Evolutionary conservation across 192 early-diverging fungal genomes (phyloP).

Genomic region (Backusella sp.): DNA sequence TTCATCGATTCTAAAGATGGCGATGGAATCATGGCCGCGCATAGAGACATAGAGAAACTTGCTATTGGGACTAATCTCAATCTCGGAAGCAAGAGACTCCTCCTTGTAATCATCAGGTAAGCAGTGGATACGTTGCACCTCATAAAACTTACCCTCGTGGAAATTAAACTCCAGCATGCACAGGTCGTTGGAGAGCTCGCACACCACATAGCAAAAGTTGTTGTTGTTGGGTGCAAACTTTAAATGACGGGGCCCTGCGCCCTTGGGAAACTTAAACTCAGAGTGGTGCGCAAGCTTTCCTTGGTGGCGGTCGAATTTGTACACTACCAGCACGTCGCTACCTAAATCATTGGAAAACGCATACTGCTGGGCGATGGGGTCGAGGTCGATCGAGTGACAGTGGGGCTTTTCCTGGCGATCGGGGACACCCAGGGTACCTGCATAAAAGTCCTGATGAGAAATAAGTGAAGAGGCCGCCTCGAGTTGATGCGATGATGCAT

Average conservation of each 20-base stretch:
- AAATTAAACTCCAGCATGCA: slow-evolving; percentile 35
- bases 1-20: slow-evolving; percentile 28
- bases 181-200: slow-evolving; percentile 31
- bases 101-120: slow-evolving; percentile 27
- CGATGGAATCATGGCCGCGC: slow-evolving; percentile 33
- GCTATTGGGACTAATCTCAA: slow-evolving; percentile 28
- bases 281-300: neutral
- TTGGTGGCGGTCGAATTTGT: slow-evolving; percentile 10
- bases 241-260: slow-evolving; percentile 36
- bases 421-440: slow-evolving; percentile 12
- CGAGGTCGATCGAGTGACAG: slow-evolving; percentile 31
- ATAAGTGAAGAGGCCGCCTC: neutral
- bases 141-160: slow-evolving; percentile 15
- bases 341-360: slow-evolving; percentile 36
- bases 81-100: slow-evolving; percentile 25
- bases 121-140: slow-evolving; percentile 24
- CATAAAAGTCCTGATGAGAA: neutral
- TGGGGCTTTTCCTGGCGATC: slow-evolving; percentile 35
- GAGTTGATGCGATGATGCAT: neutral
- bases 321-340: slow-evolving; percentile 21
- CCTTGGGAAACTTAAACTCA: slow-evolving; percentile 22
- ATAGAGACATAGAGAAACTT: slow-evolving; percentile 29
- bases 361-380: slow-evolving; percentile 11
- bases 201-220: slow-evolving; percentile 26
- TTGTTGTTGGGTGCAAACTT: slow-evolving; percentile 29